Base-by-base conservation (phyloP, 345 rosid species). In the Populus nigra region DNA sequence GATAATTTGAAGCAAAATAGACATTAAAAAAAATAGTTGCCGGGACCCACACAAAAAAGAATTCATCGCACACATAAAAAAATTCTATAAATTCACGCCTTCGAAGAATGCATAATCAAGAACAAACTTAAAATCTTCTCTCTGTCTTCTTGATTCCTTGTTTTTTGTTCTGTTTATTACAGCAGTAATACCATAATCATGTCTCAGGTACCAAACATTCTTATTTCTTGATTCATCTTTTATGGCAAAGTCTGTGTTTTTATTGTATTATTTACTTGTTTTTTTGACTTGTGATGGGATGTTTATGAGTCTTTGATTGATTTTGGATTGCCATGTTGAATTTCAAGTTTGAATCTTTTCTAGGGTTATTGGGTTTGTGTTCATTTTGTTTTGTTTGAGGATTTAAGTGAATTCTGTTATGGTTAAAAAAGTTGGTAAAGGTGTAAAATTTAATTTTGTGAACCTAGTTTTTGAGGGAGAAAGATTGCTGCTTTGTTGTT, bases 181-280 rank as follows among this genome's bases (percentile, higher is more conserved):
- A 15, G 11, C 27, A 18, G 45, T 9, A 2, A 9, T 10, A 0
- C 10, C 35, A 13, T 5, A 47, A 75, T 13, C 72, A 67, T 75
- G 78, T 75, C 78, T 67, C 72, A 75, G 78, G 72, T 75, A 33
- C 66, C 23, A 1, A 22, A 5, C 5, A 41, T 15, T 16, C 17
- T 65, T 2, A 8, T 68, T 3, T 66, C 29, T 35, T 29, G 45
- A 11, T 16, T 18, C 29, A 7, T 55, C 12, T 72, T 47, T 8
- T 29, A 2, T 16, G 61, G 61, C 59, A 53, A 53, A 20, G 49
- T 38, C 38, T 31, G 4, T 27, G 8, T 61, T 62, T 15, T 73
- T n/a, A 35, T 36, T 36, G 9, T 73, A 57, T 16, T 65, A 57
- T 31, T 1, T 72, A 31, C 35, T 8, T 71, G 39, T 49, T 71